Evolutionary conservation across 176 grass and related monocot genomes (phyloP), one percentile per base, ranked within the genome.

Genomic region (Avena sativa): DNA sequence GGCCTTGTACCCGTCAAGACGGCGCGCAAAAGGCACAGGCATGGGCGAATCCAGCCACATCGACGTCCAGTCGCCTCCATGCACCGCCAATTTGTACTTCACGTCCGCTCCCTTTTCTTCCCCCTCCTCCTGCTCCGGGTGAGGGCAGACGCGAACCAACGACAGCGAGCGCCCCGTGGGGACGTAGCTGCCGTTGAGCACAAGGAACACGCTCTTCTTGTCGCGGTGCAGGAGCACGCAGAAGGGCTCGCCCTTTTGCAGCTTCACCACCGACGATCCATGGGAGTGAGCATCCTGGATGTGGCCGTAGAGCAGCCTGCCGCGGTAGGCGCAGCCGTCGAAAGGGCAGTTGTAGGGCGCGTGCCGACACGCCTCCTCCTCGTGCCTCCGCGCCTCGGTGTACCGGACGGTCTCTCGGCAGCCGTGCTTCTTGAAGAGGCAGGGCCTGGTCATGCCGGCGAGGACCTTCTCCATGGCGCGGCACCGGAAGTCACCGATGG

Each of bases 71-170:
- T 12, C 16, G 28, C 0, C 30, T 51, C 16, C 7, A 15, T 11
- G 17, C 8, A 78, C 21, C 16, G 5, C 9, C 0, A 78, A 7
- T 8, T 2, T 78, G 52, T 58, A 58, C 51, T 1, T 0, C 15
- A 20, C 20, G 3, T 15, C 50, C 50, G 2, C 46, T 9, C 7
- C 7, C 6, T 9, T 48, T 9, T 9, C 46, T 16, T 38, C 16
- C 19, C 12, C 1, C 3, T 36, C 64, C 1, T 3, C 1, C 0
- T 6, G 4, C 3, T 3, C 1, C 1, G 12, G 9, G 3, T 9
- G 16, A 2, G 14, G 60, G 60, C 23, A 17, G 2, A 81, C 15
- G 23, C 44, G 0, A 14, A 81, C 23, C 5, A 81, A 0, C 60
- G 57, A 40, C 6, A 79, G 78, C 2, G 57, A 79, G 34, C 78